Conservation (phyloP, 257 asterid species). For the Verbena officinalis region DNA sequence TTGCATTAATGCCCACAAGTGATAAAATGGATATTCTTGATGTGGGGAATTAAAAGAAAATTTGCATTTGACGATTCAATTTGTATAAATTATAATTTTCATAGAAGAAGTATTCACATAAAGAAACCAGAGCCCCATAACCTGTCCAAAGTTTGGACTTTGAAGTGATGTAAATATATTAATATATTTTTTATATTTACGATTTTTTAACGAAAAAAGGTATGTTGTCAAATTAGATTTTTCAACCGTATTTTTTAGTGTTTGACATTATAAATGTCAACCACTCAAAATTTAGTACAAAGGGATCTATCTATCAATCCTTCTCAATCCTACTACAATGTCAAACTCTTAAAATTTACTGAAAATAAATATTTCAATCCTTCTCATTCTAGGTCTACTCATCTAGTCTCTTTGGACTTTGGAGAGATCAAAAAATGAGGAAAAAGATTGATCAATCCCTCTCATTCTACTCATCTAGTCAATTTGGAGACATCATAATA, state of each 20-base stretch:
- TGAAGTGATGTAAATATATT: neutral
- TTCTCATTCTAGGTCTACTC: neutral
- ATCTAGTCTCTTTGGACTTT: too few relatives aligned
- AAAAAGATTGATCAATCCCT: neutral
- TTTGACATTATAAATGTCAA: conserved; percentile 24
- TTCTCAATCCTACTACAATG: neutral
- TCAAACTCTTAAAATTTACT: too few relatives aligned
- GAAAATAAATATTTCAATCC: neutral
- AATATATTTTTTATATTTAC: neutral
- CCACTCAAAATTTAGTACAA: neutral
- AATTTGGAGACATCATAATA: too few relatives aligned
- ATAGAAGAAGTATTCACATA: neutral
- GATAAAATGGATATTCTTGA: too few relatives aligned
- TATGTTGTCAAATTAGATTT: neutral
- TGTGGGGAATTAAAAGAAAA: neutral
- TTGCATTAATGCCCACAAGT: too few relatives aligned
- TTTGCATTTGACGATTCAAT: neutral
- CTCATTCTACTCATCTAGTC: conserved; percentile 9
- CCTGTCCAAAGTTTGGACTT: neutral
- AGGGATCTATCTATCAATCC: neutral
- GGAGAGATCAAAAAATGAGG: too few relatives aligned
- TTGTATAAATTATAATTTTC: neutral
- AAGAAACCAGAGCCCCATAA: neutral
- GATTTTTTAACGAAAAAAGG: neutral
- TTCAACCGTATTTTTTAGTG: neutral